phyloP scores from a whole-genome alignment of 2,329 filamentous ascomycete genomes.

The Ciborinia camelliae region DNA sequence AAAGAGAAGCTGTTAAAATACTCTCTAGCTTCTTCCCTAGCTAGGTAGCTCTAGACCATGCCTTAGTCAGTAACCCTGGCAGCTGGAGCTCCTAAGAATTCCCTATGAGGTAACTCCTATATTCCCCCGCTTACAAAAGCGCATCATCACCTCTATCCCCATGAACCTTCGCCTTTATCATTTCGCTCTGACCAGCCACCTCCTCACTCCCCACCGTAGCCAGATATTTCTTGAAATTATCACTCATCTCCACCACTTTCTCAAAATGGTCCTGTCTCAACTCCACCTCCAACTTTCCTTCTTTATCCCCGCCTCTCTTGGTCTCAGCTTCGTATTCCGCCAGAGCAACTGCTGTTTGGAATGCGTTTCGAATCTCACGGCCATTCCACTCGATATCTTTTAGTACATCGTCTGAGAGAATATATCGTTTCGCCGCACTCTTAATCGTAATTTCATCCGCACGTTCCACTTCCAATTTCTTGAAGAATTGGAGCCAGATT shows the following conservation, averaged over 20 bases:
- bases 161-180: constrained; percentile 16
- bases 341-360: constrained; percentile 31
- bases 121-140: constrained; percentile 14
- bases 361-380: constrained; percentile 33
- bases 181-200: constrained; percentile 8
- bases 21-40: no score
- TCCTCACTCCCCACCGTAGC: constrained; percentile 19
- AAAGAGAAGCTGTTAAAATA: no score
- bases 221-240: constrained; percentile 28
- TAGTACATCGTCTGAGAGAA: constrained; percentile 25
- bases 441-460: constrained; percentile 22
- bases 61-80: no score
- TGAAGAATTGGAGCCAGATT: constrained; percentile 36
- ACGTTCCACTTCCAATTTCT: constrained; percentile 26
- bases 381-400: constrained; percentile 32
- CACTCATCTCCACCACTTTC: constrained; percentile 28
- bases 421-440: constrained; percentile 24
- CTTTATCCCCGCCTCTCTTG: not conserved
- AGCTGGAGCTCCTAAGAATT: no score
- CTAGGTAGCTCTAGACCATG: no score
- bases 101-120: not conserved
- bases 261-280: constrained; percentile 29
- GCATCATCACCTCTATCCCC: constrained; percentile 28
- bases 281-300: constrained; percentile 12
- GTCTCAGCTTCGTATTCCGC: constrained; percentile 27